These are phyloP conservation scores for Apodospora peruviana DNA, from an alignment of 495 filamentous ascomycete genomes.

Conservation along the genomic window DNA sequence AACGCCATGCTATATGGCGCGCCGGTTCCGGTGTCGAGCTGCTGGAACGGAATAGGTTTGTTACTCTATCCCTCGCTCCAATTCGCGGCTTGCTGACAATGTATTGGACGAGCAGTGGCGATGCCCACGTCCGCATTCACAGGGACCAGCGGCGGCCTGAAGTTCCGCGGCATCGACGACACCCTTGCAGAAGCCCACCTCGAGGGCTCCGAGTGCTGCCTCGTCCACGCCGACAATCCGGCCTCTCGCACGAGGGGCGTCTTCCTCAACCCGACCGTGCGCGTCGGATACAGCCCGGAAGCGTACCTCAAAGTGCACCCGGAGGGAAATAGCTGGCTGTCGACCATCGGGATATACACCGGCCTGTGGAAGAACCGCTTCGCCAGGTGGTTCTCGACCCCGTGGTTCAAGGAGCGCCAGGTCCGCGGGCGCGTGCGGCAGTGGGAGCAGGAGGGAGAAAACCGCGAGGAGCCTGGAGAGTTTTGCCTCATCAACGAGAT, in stretches of 20 bases:
- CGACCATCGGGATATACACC: slow-evolving; percentile 14
- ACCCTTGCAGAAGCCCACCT: slow-evolving; percentile 61
- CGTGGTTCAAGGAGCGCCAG: slow-evolving; percentile 27
- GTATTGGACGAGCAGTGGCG: slow-evolving; percentile 26
- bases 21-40: slow-evolving; percentile 66
- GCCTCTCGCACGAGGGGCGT: slow-evolving; percentile 48
- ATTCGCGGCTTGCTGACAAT: background rate
- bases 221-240: slow-evolving; percentile 74
- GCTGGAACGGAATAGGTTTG: slow-evolving; percentile 76
- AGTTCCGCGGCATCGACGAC: slow-evolving; percentile 69
- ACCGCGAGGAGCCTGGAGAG: slow-evolving; percentile 46
- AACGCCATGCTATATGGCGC: slow-evolving; percentile 47
- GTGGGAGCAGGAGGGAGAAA: slow-evolving; percentile 33
- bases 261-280: slow-evolving; percentile 72
- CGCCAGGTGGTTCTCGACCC: slow-evolving; percentile 19
- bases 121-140: slow-evolving; percentile 25
- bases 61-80: slow-evolving; percentile 17
- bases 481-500: slow-evolving; percentile 78
- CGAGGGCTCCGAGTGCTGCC: slow-evolving; percentile 78
- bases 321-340: slow-evolving; percentile 27
- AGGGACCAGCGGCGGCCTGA: slow-evolving; percentile 18
- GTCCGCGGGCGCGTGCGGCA: slow-evolving; percentile 33
- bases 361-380: slow-evolving; percentile 46
- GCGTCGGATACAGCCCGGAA: slow-evolving; percentile 60
- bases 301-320: slow-evolving; percentile 47